Conservation (phyloP, 2,329 filamentous ascomycete genomes). For the Periconia sp. region DNA sequence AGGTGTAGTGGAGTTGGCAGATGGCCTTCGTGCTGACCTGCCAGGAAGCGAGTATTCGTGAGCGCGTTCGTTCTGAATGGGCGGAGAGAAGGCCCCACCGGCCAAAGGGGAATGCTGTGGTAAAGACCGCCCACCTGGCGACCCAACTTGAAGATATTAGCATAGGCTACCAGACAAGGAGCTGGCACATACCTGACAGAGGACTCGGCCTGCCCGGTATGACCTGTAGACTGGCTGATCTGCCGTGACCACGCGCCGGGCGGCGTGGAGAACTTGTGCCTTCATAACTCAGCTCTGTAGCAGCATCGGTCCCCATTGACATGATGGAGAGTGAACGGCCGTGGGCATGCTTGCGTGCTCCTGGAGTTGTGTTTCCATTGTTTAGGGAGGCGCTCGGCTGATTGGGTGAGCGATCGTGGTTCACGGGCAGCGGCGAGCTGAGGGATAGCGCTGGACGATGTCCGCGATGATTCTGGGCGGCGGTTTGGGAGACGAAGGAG, state of each 20-base stretch:
- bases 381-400: slow-evolving; percentile 22
- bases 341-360: slow-evolving; percentile 44
- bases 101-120: slow-evolving; percentile 48
- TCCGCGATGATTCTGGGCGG: slow-evolving; percentile 48
- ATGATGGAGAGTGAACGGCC: slow-evolving; percentile 53
- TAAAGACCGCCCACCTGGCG: slow-evolving; percentile 32
- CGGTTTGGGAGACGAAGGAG: slow-evolving; percentile 34
- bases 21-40: slow-evolving; percentile 28
- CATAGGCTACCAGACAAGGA: slow-evolving; percentile 1
- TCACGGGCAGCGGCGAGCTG: slow-evolving; percentile 40
- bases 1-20: slow-evolving; percentile 40
- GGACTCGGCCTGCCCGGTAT: slow-evolving; percentile 48
- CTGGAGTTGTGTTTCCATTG: slow-evolving; percentile 23
- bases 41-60: slow-evolving; percentile 33
- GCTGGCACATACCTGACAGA: slow-evolving; percentile 29
- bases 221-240: slow-evolving; percentile 82
- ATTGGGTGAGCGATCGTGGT: slow-evolving; percentile 25
- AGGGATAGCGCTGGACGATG: slow-evolving; percentile 71
- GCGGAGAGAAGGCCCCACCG: slow-evolving; percentile 43
- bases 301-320: slow-evolving; percentile 49
- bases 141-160: slow-evolving; percentile 29
- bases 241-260: slow-evolving; percentile 66
- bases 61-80: slow-evolving; percentile 24
- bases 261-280: slow-evolving; percentile 40
- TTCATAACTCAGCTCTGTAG: slow-evolving; percentile 32